Conservation (phyloP, 1,139 yeast species). For the Saccharomyces pastorianus region DNA sequence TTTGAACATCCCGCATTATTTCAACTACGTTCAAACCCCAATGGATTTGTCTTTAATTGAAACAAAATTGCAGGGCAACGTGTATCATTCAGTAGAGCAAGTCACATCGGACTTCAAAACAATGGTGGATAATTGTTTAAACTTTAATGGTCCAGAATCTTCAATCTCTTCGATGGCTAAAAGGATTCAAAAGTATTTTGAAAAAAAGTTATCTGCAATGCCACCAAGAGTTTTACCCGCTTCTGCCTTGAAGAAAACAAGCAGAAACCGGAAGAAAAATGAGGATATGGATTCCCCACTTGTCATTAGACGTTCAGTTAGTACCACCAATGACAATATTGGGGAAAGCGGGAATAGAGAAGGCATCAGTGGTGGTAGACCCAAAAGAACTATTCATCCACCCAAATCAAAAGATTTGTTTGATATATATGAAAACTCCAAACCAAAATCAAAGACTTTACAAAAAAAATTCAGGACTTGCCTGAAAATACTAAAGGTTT, state of each 20-base stretch:
- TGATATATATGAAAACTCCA: conserved; percentile 55
- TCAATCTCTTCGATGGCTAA: conserved; percentile 85
- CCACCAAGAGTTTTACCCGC: conserved; percentile 67
- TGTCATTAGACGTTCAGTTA: conserved; percentile 37
- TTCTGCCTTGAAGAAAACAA: conserved; percentile 18
- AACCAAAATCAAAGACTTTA: conserved; percentile 86
- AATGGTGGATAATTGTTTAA: conserved; percentile 73
- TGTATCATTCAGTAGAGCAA: conserved; percentile 61
- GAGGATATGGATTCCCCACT: conserved; percentile 25
- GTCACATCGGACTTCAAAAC: conserved; percentile 73
- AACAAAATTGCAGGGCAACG: conserved; percentile 57
- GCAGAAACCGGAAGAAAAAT: conserved; percentile 7
- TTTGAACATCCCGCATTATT: conserved; percentile 83
- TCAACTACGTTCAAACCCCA: conserved; percentile 72
- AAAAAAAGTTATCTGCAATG: conserved; percentile 84
- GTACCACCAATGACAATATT: background rate
- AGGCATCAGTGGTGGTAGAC: conserved; percentile 53
- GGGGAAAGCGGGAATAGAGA: conserved; percentile 34
- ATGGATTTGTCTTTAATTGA: conserved; percentile 93
- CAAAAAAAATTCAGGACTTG: conserved; percentile 86
- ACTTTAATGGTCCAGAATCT: conserved; percentile 77
- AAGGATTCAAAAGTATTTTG: conserved; percentile 82
- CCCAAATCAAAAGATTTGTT: conserved; percentile 83
- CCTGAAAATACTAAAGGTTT: conserved; percentile 72
- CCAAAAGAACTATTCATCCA: conserved; percentile 93